Evolutionary conservation across 2,329 filamentous ascomycete genomes (phyloP), one percentile per base, ranked within the genome.

Genomic region (Trichophyton benhamiae): DNA sequence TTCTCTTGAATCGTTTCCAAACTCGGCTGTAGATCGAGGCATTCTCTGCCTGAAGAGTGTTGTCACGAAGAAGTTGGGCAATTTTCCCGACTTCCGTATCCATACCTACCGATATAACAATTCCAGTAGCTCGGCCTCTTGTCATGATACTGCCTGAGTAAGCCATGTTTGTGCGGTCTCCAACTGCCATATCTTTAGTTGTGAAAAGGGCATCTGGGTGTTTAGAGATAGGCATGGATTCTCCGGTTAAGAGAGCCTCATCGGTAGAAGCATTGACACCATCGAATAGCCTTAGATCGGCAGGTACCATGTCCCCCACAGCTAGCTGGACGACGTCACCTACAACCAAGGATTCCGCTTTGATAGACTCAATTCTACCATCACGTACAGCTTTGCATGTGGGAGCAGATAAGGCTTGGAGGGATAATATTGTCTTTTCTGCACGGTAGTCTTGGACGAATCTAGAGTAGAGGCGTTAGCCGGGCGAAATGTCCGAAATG

Each of bases 101-200:
- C 77, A 83, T 83, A n/a, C 77, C 83, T 27, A 80, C 85, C n/a
- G 80, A 80, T 65, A 83, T 80, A 17, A 84, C 82, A 63, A 86
- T 78, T 60, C 83, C 83, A 46, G 74, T 80, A 17, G 80, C 83
- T 57, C 83, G 80, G 58, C 83, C 83, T 63, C 83, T 82, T 13
- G 82, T 84, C 63, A 86, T 81, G 7, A 80, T 82, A 49, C 81
- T 82, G 36, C 82, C 83, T 65, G 81, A 82, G 70, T 81, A 86
- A 2, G 79, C 81, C 60, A 86, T 76, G 66, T 86, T 85, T 49
- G 82, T 76, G n/a, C 82, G 79, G 67, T 86, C 83, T 46, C 82
- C 83, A 57, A 81, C 79, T 5, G 80, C 76, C 46, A 79, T 78
- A 9, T 79, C 76, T 4, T 71, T 70, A 2, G 68, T 66, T 63